Percentiles rank a stretch among this genome's conserved stretches.
These are phyloP conservation scores for Lyophyllum atratum DNA, from an alignment of 768 basidiomycete species.

Conservation along the genomic window DNA sequence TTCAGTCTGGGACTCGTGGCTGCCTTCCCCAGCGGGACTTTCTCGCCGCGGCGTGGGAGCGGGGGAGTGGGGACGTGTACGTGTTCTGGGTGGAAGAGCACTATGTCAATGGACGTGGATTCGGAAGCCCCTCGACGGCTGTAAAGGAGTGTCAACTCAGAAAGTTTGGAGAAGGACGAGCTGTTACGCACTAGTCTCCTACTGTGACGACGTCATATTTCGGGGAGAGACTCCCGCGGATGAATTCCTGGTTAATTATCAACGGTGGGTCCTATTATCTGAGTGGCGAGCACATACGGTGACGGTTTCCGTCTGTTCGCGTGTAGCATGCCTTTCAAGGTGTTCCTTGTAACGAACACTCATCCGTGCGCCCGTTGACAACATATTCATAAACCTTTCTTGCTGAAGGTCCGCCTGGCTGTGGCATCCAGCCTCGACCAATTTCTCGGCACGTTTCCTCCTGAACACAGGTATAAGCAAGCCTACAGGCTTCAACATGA, in stretches of 20 bases:
- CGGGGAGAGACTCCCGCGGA: slow-evolving; percentile 44
- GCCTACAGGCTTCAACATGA: neutral
- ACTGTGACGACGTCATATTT: slow-evolving; percentile 52
- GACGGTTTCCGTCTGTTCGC: slow-evolving; percentile 45
- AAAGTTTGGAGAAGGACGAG: neutral
- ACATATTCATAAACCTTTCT: slow-evolving; percentile 36
- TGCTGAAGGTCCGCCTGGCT: slow-evolving; percentile 42
- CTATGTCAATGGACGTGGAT: slow-evolving; percentile 40
- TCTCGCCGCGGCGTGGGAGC: slow-evolving; percentile 15
- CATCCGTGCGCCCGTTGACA: slow-evolving; percentile 39
- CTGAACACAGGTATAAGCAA: slow-evolving; percentile 20
- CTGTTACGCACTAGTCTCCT: slow-evolving; percentile 57
- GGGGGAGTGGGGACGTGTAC: slow-evolving; percentile 42
- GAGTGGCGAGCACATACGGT: slow-evolving; percentile 35
- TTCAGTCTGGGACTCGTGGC: neutral
- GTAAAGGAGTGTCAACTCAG: neutral
- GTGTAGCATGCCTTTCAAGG: slow-evolving; percentile 34
- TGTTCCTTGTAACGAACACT: slow-evolving; percentile 43
- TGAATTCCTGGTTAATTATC: slow-evolving; percentile 41
- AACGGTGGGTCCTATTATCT: neutral
- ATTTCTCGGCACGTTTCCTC: slow-evolving; percentile 37
- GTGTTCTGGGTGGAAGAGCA: slow-evolving; percentile 48
- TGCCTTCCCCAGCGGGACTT: neutral
- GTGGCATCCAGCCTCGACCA: slow-evolving; percentile 53
- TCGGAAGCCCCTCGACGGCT: slow-evolving; percentile 50